phyloP scores from a whole-genome alignment of 768 basidiomycete genomes.

The Auricularia cornea region DNA sequence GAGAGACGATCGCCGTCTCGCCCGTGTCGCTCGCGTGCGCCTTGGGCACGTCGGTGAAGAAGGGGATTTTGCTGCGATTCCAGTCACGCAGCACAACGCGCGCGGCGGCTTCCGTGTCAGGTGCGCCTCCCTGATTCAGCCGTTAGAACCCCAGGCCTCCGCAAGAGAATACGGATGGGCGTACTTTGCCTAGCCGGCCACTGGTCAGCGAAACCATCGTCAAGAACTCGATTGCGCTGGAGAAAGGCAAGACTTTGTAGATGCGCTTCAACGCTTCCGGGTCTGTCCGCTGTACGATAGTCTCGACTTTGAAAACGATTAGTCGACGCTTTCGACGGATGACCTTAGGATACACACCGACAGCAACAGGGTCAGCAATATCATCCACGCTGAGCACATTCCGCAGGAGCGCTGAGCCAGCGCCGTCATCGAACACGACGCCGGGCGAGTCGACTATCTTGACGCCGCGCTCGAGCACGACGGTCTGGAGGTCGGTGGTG shows the following conservation, averaged over 20 bases:
- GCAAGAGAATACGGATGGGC: not conserved
- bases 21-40: slow-evolving; percentile 77
- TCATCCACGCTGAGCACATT: slow-evolving; percentile 90
- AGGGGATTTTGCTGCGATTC: slow-evolving; percentile 95
- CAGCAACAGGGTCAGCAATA: slow-evolving; percentile 80
- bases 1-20: slow-evolving; percentile 66
- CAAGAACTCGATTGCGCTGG: slow-evolving; percentile 70
- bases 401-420: slow-evolving; percentile 54
- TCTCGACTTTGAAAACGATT: slow-evolving; percentile 53
- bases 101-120: slow-evolving; percentile 76
- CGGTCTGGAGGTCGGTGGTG: slow-evolving; percentile 83
- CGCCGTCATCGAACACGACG: slow-evolving; percentile 83
- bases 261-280: slow-evolving; percentile 66
- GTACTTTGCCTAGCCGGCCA: slow-evolving; percentile 77
- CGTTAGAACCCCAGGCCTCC: not conserved
- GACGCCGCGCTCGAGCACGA: slow-evolving; percentile 88
- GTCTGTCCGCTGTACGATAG: slow-evolving; percentile 71
- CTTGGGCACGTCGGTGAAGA: slow-evolving; percentile 70
- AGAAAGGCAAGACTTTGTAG: slow-evolving; percentile 74
- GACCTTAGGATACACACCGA: no score
- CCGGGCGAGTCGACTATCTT: slow-evolving; percentile 93
- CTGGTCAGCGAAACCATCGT: slow-evolving; percentile 80
- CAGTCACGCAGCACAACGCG: slow-evolving; percentile 81
- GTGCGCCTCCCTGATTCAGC: slow-evolving; percentile 67
- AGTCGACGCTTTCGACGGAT: no score